Base-by-base conservation (phyloP, 228 moss, liverwort and hornwort species). In the Sphagnum magellanicum region DNA sequence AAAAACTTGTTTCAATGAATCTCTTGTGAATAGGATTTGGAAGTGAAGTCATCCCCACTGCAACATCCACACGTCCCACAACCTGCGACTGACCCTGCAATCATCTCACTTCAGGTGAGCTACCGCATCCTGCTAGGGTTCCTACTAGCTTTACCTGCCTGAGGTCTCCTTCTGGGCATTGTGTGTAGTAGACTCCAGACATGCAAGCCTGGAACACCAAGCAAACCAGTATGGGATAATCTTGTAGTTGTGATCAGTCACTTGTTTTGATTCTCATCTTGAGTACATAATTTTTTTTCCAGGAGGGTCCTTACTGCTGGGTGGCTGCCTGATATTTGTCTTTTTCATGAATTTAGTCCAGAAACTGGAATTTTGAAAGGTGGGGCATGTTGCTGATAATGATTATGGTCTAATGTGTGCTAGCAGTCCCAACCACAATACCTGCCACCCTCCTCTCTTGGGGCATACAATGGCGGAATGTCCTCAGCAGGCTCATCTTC, bases 401-500 rank as follows among this genome's bases (percentile, higher is more conserved):
- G 32, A 32, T 32, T 32, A 32, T 32, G 32, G 32, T 3, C 32
- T 32, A 32, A 32, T 32, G 32, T 32, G 32, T 32, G 32, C 65
- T 83, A 87, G 83, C 87, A 87, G 87, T 81, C 87, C 59, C 90
- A 98, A 90, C 90, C 94, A 69, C 98, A 94, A 73, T 98, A 92
- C 75, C 88, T 89, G 70, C 85, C 79, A 76, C 89, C 98, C 67
- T 79, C 89, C 47, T 79, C 98, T 52, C 82, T 94, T 61, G 79
- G 90, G 61, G 88, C 89, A 69, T 98, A 90, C 73, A 83, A 83
- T 78, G 78, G 74, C 10, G 89, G 78, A 5, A 68, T 81, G 71
- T 83, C 88, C 71, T 77, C 82, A 69, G 90, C 86, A 11, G 92
- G 92, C 15, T 82, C 85, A 53, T 90, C 88, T 51, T 88, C 86